Conservation (phyloP, 2,329 filamentous ascomycete species). For the Trichoderma atroviride region DNA sequence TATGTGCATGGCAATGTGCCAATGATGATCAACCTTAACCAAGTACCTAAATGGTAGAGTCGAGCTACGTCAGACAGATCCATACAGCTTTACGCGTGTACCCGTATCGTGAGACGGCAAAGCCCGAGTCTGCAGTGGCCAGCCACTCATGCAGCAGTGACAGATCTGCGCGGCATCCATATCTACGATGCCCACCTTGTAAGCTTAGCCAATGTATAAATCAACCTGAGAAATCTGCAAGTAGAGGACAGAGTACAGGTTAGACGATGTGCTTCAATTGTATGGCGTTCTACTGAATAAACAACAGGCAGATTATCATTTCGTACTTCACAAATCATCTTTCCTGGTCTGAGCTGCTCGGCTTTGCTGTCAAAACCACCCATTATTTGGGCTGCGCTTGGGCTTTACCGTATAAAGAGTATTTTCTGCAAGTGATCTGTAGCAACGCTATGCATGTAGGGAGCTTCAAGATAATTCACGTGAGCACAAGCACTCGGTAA, state of each 20-base stretch:
- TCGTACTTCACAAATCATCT: neutral
- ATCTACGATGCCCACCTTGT: neutral
- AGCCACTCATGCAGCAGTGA: neutral
- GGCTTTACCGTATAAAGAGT: neutral
- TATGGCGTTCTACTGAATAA: neutral
- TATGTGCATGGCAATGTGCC: neutral
- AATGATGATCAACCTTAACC: neutral
- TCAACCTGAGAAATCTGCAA: neutral
- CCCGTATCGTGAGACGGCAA: neutral
- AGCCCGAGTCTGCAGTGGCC: neutral
- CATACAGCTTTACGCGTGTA: neutral
- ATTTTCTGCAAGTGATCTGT: no score
- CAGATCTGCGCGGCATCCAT: neutral
- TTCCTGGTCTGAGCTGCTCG: no score
- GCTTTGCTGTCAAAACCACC: neutral
- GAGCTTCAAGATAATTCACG: slow-evolving; percentile 5
- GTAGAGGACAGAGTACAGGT: neutral
- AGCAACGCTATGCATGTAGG: neutral
- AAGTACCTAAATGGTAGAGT: neutral
- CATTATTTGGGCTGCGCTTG: neutral
- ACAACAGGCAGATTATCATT: neutral
- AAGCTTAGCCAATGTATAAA: neutral
- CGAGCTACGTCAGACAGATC: neutral
- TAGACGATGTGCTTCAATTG: neutral
- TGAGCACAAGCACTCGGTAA: slow-evolving; percentile 1